Conservation (phyloP, 1,139 yeast genomes). For the Meyerozyma smithsonii region DNA sequence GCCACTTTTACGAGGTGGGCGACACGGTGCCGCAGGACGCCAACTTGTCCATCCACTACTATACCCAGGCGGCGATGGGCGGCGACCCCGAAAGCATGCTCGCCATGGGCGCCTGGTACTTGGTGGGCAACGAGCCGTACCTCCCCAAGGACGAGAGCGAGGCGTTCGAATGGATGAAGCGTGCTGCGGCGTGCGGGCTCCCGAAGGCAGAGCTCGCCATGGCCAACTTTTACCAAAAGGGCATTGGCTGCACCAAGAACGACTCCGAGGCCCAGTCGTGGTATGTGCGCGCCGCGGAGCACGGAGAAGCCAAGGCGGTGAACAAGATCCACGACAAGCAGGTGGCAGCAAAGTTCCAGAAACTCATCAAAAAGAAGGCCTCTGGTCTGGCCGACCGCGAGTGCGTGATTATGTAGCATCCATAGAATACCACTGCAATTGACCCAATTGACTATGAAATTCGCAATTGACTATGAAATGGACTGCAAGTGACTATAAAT, state of each 20-base stretch:
- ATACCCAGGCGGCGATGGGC: conserved; percentile 82
- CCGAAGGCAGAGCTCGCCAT: conserved; percentile 86
- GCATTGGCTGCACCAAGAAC: conserved; percentile 75
- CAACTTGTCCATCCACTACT: conserved; percentile 84
- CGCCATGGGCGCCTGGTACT: conserved; percentile 94
- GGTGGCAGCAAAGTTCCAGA: conserved; percentile 25
- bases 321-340: conserved; percentile 32
- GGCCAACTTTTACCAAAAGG: conserved; percentile 81
- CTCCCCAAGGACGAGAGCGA: conserved; percentile 76
- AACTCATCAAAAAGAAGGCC: conserved; percentile 24
- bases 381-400: conserved; percentile 29
- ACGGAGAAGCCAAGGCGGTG: conserved; percentile 66
- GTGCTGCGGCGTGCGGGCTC: conserved; percentile 71
- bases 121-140: conserved; percentile 83
- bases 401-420: conserved; percentile 40
- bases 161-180: conserved; percentile 91
- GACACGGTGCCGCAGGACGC: conserved; percentile 76
- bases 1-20: conserved; percentile 82
- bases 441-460: not conserved
- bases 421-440: not conserved
- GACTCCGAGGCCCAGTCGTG: conserved; percentile 58
- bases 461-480: too few relatives aligned
- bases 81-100: conserved; percentile 91
- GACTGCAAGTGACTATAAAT: too few relatives aligned
- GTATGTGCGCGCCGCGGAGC: conserved; percentile 72